These are phyloP conservation scores for Onygenales sp. DNA, from an alignment of 2,329 filamentous ascomycete species.

Conservation along the genomic window DNA sequence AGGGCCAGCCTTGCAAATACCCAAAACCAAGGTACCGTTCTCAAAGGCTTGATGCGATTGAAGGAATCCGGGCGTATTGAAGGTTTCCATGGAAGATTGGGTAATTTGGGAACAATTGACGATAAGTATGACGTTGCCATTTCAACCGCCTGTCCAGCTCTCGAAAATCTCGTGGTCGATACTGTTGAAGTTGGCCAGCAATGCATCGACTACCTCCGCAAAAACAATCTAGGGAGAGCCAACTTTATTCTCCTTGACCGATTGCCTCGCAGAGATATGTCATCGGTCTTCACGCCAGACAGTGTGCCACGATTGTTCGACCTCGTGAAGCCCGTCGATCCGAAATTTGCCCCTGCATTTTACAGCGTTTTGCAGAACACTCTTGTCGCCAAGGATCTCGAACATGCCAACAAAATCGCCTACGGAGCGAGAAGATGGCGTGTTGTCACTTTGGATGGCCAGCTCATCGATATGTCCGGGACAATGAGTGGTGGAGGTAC, in stretches of 20 bases:
- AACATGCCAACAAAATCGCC: conserved; percentile 94
- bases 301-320: conserved; percentile 89
- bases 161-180: conserved; percentile 96
- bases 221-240: conserved; percentile 91
- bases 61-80: conserved; percentile 95
- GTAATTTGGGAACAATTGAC: conserved; percentile 89
- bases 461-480: conserved; percentile 94
- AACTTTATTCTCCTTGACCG: conserved; percentile 97
- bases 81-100: conserved; percentile 90
- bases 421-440: conserved; percentile 92
- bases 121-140: conserved; percentile 95
- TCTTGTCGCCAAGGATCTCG: conserved; percentile 79
- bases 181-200: conserved; percentile 93
- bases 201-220: conserved; percentile 93
- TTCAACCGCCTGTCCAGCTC: conserved; percentile 81
- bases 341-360: conserved; percentile 80
- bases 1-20: conserved; percentile 80
- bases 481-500: conserved; percentile 97
- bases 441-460: conserved; percentile 88
- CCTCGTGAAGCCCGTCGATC: conserved; percentile 78
- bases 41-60: conserved; percentile 84
- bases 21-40: conserved; percentile 85
- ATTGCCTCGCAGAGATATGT: conserved; percentile 67
- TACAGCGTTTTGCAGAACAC: conserved; percentile 95
- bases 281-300: conserved; percentile 77